Conservation (phyloP, 345 rosid genomes). For the Geranium rotundifolium region DNA sequence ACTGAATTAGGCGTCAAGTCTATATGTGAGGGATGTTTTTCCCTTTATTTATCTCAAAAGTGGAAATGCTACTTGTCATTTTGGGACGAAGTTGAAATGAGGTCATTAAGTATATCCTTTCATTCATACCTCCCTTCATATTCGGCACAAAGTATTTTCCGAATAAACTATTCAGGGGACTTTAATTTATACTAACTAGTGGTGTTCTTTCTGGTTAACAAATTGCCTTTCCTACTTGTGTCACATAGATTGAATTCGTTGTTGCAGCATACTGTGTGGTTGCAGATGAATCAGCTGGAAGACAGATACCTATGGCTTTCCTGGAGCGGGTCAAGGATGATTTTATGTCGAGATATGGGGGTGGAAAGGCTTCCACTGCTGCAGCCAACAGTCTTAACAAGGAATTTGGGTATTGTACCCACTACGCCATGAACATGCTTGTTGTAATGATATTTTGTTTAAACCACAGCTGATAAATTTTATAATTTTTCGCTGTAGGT, state of each 20-base stretch:
- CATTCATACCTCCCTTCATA: neutral
- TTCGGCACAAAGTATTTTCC: no score
- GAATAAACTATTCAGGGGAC: no score
- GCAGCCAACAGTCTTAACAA: constrained; percentile 51
- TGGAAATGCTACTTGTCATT: neutral
- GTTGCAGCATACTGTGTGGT: constrained; percentile 79
- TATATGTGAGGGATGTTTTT: neutral
- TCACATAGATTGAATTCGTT: neutral
- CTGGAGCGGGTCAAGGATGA: constrained; percentile 79
- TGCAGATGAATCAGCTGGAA: constrained; percentile 74
- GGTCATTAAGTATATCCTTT: neutral
- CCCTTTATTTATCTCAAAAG: neutral
- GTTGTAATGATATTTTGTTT: neutral
- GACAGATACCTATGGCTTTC: constrained; percentile 70
- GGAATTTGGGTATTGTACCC: constrained; percentile 46
- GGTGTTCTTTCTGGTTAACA: neutral
- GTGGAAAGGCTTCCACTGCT: constrained; percentile 76
- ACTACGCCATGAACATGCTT: neutral
- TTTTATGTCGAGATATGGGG: constrained; percentile 63
- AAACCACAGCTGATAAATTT: neutral
- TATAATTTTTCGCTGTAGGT: constrained; percentile 24
- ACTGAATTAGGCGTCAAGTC: neutral
- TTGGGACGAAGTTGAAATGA: neutral
- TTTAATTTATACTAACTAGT: neutral
- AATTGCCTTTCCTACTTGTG: neutral